These are phyloP conservation scores for Suillus placidus DNA, from an alignment of 768 basidiomycete genomes.

Conservation along the genomic window DNA sequence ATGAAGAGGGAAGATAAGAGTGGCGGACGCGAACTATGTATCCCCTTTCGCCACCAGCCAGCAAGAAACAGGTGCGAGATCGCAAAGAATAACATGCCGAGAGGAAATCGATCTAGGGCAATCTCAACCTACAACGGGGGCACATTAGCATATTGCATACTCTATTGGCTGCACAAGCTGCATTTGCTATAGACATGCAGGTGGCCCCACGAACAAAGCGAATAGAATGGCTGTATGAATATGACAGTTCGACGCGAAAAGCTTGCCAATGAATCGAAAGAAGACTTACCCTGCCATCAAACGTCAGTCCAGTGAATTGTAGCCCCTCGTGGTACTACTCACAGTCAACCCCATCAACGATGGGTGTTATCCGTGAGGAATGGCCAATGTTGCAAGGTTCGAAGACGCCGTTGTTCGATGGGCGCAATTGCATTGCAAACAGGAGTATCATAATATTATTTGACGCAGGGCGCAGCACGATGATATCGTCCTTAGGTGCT, in stretches of 20 bases:
- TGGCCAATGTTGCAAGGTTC: background rate
- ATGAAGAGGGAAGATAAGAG: background rate
- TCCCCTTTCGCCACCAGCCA: background rate
- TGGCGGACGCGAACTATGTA: background rate
- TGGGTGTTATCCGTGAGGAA: background rate
- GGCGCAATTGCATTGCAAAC: background rate
- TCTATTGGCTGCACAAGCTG: background rate
- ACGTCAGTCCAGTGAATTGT: background rate
- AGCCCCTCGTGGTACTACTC: background rate
- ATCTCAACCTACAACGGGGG: background rate
- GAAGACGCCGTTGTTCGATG: slow-evolving; percentile 2
- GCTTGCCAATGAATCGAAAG: background rate
- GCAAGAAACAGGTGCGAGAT: background rate
- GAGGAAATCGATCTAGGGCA: background rate
- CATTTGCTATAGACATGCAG: background rate
- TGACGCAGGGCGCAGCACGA: slow-evolving; percentile 1
- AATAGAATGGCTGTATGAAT: background rate
- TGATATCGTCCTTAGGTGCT: background rate
- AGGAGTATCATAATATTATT: background rate
- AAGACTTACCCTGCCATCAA: background rate
- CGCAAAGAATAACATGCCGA: background rate
- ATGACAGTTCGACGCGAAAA: background rate
- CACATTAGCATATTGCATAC: background rate
- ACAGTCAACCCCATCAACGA: background rate
- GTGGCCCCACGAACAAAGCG: background rate